Percentiles rank a stretch among this genome's conserved stretches.
Evolutionary conservation across 768 basidiomycete species (phyloP).

Genomic region (Lactifluus hygrophoroides): DNA sequence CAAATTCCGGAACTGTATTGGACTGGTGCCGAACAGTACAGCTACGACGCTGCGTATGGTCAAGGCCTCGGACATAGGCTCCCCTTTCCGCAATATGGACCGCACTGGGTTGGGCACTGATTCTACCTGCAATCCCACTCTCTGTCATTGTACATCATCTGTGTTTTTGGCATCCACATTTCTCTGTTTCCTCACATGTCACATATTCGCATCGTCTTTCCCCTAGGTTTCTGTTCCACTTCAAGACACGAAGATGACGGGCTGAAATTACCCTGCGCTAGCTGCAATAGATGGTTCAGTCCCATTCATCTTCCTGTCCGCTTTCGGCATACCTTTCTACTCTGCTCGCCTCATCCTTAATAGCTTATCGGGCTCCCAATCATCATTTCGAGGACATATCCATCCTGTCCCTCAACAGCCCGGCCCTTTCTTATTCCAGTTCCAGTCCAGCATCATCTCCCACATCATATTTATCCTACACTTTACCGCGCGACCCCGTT

Average conservation of each 20-base stretch:
- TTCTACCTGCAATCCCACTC: conserved; percentile 6
- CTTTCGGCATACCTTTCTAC: conserved; percentile 21
- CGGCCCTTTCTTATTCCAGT: conserved; percentile 27
- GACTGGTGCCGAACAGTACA: conserved; percentile 25
- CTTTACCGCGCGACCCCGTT: conserved; percentile 23
- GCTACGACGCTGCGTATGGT: conserved; percentile 34
- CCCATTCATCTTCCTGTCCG: conserved; percentile 27
- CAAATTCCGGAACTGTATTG: conserved; percentile 19
- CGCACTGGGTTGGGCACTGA: conserved; percentile 45
- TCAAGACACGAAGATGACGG: conserved; percentile 10
- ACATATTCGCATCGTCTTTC: conserved; percentile 20
- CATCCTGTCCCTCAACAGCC: conserved; percentile 49
- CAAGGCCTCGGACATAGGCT: conserved; percentile 38
- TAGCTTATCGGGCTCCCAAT: conserved; percentile 23
- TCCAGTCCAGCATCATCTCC: conserved; percentile 24
- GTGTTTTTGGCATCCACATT: conserved; percentile 14
- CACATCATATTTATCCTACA: conserved; percentile 30
- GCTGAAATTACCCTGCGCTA: conserved; percentile 19
- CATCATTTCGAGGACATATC: conserved; percentile 44
- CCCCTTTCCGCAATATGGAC: conserved; percentile 36
- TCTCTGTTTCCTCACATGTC: conserved; percentile 25
- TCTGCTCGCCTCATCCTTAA: conserved; percentile 23
- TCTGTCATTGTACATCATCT: conserved; percentile 7
- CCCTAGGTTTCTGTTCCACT: conserved; percentile 6
- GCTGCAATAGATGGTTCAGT: conserved; percentile 19